phyloP scores from a whole-genome alignment of 1,284 basidiomycete genomes.

The Tremellales sp. region DNA sequence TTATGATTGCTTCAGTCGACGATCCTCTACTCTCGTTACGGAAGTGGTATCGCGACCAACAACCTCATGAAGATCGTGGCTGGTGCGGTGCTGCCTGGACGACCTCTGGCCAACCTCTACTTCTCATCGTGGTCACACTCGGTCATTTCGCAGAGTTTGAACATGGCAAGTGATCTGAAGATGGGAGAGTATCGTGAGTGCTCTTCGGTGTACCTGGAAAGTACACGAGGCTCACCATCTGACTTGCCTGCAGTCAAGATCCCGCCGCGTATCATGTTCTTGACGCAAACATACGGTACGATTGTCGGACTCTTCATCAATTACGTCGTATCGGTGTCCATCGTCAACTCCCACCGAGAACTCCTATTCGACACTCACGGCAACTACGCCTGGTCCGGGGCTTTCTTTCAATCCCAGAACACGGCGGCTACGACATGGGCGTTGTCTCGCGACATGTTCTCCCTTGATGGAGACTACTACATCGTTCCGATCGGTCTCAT shows the following conservation, averaged over 20 bases:
- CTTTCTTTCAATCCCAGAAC: conserved; percentile 11
- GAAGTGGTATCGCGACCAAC: conserved; percentile 25
- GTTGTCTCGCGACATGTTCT: conserved; percentile 16
- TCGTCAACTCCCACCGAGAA: conserved; percentile 24
- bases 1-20: no score
- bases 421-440: conserved; percentile 21
- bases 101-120: conserved; percentile 25
- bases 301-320: conserved; percentile 30
- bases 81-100: conserved; percentile 18
- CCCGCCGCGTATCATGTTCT: conserved; percentile 24
- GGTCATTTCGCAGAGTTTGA: conserved; percentile 17
- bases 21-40: conserved; percentile 19
- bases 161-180: conserved; percentile 20
- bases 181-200: conserved; percentile 19
- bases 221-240: background rate
- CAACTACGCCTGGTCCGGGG: conserved; percentile 12
- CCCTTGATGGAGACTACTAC: conserved; percentile 3
- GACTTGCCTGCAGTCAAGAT: conserved; percentile 34
- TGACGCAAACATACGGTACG: conserved; percentile 23
- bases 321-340: conserved; percentile 25
- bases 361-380: conserved; percentile 17
- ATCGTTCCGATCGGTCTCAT: conserved; percentile 15
- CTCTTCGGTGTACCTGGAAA: background rate
- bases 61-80: conserved; percentile 23
- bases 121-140: conserved; percentile 21